These are phyloP conservation scores for Talaromyces funiculosus DNA, from an alignment of 2,329 filamentous ascomycete species.

Conservation along the genomic window DNA sequence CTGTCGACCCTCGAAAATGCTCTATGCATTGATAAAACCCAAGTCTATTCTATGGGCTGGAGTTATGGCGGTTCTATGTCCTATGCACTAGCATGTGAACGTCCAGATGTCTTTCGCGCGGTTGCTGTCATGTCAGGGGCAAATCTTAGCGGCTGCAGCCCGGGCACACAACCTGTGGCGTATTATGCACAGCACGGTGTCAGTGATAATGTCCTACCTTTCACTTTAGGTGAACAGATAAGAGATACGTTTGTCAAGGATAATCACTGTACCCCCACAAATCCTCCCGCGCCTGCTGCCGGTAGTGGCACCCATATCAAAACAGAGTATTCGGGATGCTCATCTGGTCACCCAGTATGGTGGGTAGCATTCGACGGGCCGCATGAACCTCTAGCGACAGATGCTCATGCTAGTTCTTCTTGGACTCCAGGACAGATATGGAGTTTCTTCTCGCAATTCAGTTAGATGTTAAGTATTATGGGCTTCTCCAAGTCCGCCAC, in stretches of 20 bases:
- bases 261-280: not conserved
- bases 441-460: not conserved
- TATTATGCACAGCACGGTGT: constrained; percentile 8
- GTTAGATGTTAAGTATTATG: not conserved
- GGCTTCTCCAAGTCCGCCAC: too few species aligned
- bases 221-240: not conserved
- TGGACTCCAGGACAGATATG: constrained; percentile 9
- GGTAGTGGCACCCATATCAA: constrained; percentile 5
- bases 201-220: not conserved
- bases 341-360: constrained; percentile 1
- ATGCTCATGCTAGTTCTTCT: not conserved
- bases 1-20: not conserved
- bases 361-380: constrained; percentile 5
- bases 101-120: constrained; percentile 4
- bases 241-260: constrained; percentile 9
- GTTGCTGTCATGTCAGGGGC: constrained; percentile 10
- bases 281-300: not conserved
- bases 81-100: constrained; percentile 5
- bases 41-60: constrained; percentile 7
- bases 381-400: constrained; percentile 3
- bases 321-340: constrained; percentile 6
- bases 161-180: constrained; percentile 4
- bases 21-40: not conserved
- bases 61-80: constrained; percentile 9
- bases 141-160: constrained; percentile 5